Conservation (phyloP, 495 filamentous ascomycete genomes). For the Penicillium subrubescens region DNA sequence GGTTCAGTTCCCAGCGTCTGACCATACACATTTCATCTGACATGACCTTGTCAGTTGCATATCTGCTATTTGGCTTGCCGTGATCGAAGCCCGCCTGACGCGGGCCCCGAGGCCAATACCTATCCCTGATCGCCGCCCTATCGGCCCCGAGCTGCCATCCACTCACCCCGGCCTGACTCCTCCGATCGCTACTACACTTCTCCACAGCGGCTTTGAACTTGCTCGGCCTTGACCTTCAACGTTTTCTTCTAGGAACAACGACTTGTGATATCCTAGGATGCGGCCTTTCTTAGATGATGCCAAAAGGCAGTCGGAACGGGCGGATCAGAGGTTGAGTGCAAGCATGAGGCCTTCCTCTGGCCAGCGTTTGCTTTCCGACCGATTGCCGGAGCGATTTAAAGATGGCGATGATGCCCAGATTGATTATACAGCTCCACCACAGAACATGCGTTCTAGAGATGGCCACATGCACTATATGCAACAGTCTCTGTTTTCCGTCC, state of each 20-base stretch:
- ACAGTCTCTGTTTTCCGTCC: slow-evolving; percentile 91
- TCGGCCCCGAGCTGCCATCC: slow-evolving; percentile 29
- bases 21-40: slow-evolving; percentile 14
- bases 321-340: slow-evolving; percentile 35
- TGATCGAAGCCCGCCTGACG: slow-evolving; percentile 25
- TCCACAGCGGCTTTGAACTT: not conserved
- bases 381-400: slow-evolving; percentile 76
- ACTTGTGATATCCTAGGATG: slow-evolving; percentile 26
- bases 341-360: slow-evolving; percentile 37
- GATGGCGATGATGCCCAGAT: slow-evolving; percentile 72
- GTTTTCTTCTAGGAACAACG: slow-evolving; percentile 8
- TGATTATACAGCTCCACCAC: slow-evolving; percentile 68
- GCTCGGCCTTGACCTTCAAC: slow-evolving; percentile 10
- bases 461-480: slow-evolving; percentile 71
- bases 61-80: slow-evolving; percentile 7
- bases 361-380: slow-evolving; percentile 61
- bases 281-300: slow-evolving; percentile 36
- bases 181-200: slow-evolving; percentile 11
- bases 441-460: slow-evolving; percentile 37
- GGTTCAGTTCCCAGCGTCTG: slow-evolving; percentile 4
- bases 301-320: slow-evolving; percentile 26
- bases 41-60: slow-evolving; percentile 23
- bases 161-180: slow-evolving; percentile 13
- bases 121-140: slow-evolving; percentile 21
- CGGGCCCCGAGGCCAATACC: slow-evolving; percentile 11